Evolutionary conservation across 2,329 filamentous ascomycete genomes (phyloP).

Genomic region (Fragosphaeria purpurea): DNA sequence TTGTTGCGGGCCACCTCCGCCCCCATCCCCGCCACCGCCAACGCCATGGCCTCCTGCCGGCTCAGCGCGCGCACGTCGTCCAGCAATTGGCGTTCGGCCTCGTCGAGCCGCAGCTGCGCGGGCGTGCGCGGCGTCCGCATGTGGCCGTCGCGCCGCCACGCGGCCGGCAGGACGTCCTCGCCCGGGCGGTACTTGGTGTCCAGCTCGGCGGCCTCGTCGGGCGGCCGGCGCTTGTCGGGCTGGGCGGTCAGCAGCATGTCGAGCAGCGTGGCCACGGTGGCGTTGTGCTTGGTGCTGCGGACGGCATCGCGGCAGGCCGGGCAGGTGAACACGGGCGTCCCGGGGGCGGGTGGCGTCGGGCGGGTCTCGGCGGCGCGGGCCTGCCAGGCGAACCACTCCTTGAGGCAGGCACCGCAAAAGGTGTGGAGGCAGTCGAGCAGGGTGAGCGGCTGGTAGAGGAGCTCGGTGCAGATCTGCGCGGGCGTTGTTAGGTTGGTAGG

Average conservation of each 20-base stretch:
- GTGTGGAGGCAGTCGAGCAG: constrained; percentile 91
- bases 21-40: constrained; percentile 6
- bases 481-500: not conserved
- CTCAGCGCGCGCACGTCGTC: constrained; percentile 66
- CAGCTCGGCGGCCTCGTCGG: constrained; percentile 68
- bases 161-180: constrained; percentile 64
- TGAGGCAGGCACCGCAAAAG: constrained; percentile 89
- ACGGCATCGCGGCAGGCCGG: constrained; percentile 84
- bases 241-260: constrained; percentile 80
- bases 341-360: constrained; percentile 37
- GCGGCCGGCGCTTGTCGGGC: constrained; percentile 60
- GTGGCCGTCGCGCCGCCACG: too few species aligned
- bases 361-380: constrained; percentile 46
- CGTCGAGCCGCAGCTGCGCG: constrained; percentile 45
- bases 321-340: constrained; percentile 63
- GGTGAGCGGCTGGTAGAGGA: constrained; percentile 82
- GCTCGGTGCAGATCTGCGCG: constrained; percentile 84
- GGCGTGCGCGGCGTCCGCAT: constrained; percentile 41
- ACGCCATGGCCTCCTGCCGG: constrained; percentile 54
- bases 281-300: constrained; percentile 80
- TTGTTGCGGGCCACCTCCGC: not conserved
- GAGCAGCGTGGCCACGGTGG: constrained; percentile 77
- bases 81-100: constrained; percentile 59
- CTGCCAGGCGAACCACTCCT: constrained; percentile 90
- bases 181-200: constrained; percentile 67